Base-by-base conservation (phyloP, 225 moss, liverwort and hornwort genomes). In the Physcomitrellopsis africana region DNA sequence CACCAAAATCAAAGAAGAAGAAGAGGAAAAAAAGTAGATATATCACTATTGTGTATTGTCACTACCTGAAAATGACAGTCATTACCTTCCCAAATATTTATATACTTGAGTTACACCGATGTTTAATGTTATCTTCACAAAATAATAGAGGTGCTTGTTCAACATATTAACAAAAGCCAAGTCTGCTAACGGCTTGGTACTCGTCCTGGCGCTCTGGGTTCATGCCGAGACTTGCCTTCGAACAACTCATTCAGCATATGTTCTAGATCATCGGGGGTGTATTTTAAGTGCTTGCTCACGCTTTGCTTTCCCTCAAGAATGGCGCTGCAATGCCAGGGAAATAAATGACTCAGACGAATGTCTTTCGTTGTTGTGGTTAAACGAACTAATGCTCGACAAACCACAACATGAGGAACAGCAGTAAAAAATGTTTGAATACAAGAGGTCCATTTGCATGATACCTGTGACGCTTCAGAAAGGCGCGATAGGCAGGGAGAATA, bases 391-490 rank as follows among this genome's bases (percentile, higher is more conserved):
- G 10, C 1, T 53, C 19, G 32, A 22, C 55, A 55, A 55, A 42
- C 20, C 55, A 41, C 15, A 1, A 11, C 18, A 53, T 53, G 18
- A 16, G 3, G 7, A 7, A 37, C 15, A 20, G 11, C 53, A 54
- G 19, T n/a, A 47, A 8, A 37, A 24, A 24, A 24, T 37, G 32
- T 4, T 37, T 37, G 32, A 37, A 55, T 3, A 46, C 1, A 54
- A 37, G 55, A 70, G 42, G 54, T 8, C 32, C 32, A 26, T 61
- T 62, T 62, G 27, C 49, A 56, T 49, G 19, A 13, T 82, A 96
- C 96, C 83, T 92, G 84, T 90, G 87, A 51, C 94, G 88, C 79
- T 96, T 93, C 60, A 93, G 77, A 75, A 96, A 96, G 11, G 86
- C 87, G 17, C 95, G 88, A 71, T 96, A 96, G 1, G 95, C 95